Conservation (phyloP, 2,329 filamentous ascomycete species). For the Atkinsonella hypoxylon region DNA sequence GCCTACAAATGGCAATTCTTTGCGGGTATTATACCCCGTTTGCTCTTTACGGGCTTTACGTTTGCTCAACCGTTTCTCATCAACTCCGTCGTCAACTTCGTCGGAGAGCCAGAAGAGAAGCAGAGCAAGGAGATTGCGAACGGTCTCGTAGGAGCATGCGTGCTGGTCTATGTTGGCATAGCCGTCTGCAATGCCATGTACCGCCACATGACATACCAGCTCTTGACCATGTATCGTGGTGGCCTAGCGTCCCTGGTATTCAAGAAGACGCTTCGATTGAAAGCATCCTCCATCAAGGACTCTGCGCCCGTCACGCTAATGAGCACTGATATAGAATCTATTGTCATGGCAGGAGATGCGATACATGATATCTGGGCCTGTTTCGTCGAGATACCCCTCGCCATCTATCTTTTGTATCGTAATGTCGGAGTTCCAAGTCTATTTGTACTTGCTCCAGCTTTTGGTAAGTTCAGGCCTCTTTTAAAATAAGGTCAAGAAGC, state of each 20-base stretch:
- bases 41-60: constrained; percentile 27
- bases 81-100: constrained; percentile 19
- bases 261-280: constrained; percentile 28
- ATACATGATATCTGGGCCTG: constrained; percentile 28
- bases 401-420: constrained; percentile 22
- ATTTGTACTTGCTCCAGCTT: constrained; percentile 13
- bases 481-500: not conserved
- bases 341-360: constrained; percentile 14
- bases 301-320: constrained; percentile 31
- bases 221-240: constrained; percentile 24
- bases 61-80: constrained; percentile 30
- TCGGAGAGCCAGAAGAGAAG: constrained; percentile 15
- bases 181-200: constrained; percentile 22
- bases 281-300: constrained; percentile 19
- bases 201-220: constrained; percentile 23
- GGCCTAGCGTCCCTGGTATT: constrained; percentile 34
- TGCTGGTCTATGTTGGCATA: constrained; percentile 29
- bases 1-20: constrained; percentile 19
- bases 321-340: constrained; percentile 30
- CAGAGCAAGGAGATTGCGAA: constrained; percentile 18
- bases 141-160: constrained; percentile 28
- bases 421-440: constrained; percentile 17
- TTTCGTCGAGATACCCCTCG: constrained; percentile 25
- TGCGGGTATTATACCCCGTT: constrained; percentile 23
- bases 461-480: constrained; percentile 11